Base-by-base conservation (phyloP, 1,139 yeast genomes). In the Geotrichum bryndzae region DNA sequence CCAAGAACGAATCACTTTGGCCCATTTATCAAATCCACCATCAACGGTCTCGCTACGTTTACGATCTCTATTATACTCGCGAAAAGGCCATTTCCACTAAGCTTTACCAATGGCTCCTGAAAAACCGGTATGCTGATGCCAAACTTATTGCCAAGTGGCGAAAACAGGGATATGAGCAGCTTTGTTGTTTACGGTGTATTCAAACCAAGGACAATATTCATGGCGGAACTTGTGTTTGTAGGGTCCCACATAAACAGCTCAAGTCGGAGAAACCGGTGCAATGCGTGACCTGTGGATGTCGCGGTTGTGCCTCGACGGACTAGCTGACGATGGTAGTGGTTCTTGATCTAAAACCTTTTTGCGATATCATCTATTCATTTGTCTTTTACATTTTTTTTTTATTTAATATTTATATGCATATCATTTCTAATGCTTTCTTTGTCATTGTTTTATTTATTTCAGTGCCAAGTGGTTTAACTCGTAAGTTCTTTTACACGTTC, bases 71-170 rank as follows among this genome's bases (percentile, higher is more conserved):
- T 70, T 88, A 88, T 75, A 85, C 84, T 65, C 80, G 88, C 64
- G 83, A 87, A 66, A 5, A 41, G 48, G 81, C 86, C 38, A 88
- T 91, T 48, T 80, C 87, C 2, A 75, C 78, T 56, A 86, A 86
- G 53, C 77, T 91, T n/a, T 91, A 90, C 72, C 85, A 85, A 55
- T 91, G 94, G 90, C 76, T 91, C 31, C 69, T 90, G 60, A 81
- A 82, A 66, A 86, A 88, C 69, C 82, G 84, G 62, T 84, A 84
- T 68, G 88, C 83, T 1, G 94, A 91, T 71, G 83, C 79, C 6
- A 81, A 84, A 54, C 76, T 91, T 63, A 89, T 91, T 51, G 95
- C 96, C 46, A 91, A 91, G 73, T 91, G 97, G 97, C 86, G 86
- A 73, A 90, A 89, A 70, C 86, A 84, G 70, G 97, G 97, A 8